Conservation (phyloP, 345 rosid species). For the Sonneratia alba region DNA sequence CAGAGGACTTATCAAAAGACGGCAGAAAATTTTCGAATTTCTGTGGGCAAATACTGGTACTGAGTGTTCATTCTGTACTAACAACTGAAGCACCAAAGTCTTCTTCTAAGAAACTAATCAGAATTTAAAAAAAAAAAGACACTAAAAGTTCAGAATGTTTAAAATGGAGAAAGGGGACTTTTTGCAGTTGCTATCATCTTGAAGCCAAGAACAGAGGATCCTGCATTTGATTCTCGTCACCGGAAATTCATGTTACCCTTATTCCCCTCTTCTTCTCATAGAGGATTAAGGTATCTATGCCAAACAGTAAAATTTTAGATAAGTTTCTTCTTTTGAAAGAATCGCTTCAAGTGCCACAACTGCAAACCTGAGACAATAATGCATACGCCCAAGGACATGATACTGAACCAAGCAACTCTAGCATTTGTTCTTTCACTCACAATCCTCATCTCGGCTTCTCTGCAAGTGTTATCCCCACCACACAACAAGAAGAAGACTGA, state of each 20-base stretch:
- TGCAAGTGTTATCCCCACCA: slow-evolving; percentile 12
- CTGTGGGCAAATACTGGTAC: too few relatives aligned
- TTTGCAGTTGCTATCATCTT: too few relatives aligned
- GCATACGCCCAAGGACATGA: slow-evolving; percentile 67
- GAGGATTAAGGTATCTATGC: slow-evolving; percentile 1
- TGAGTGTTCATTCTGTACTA: too few relatives aligned
- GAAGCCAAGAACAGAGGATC: too few relatives aligned
- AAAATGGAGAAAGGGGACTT: too few relatives aligned
- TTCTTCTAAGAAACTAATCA: too few relatives aligned
- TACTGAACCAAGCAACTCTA: slow-evolving; percentile 72
- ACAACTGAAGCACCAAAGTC: too few relatives aligned
- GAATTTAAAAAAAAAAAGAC: too few relatives aligned
- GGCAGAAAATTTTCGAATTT: too few relatives aligned
- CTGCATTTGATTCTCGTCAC: not conserved
- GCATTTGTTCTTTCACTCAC: slow-evolving; percentile 60
- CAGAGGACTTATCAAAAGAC: too few relatives aligned
- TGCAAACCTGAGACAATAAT: slow-evolving; percentile 44
- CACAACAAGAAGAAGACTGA: not conserved
- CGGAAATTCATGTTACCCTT: too few relatives aligned
- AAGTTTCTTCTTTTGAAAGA: slow-evolving; percentile 66
- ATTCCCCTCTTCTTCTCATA: not conserved
- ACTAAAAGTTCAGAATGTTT: too few relatives aligned
- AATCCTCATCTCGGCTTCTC: slow-evolving; percentile 69
- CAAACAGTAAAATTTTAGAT: slow-evolving; percentile 17
- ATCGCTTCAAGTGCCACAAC: slow-evolving; percentile 49